Conservation (phyloP, 2,329 filamentous ascomycete genomes). For the Knoxdaviesia proteae region DNA sequence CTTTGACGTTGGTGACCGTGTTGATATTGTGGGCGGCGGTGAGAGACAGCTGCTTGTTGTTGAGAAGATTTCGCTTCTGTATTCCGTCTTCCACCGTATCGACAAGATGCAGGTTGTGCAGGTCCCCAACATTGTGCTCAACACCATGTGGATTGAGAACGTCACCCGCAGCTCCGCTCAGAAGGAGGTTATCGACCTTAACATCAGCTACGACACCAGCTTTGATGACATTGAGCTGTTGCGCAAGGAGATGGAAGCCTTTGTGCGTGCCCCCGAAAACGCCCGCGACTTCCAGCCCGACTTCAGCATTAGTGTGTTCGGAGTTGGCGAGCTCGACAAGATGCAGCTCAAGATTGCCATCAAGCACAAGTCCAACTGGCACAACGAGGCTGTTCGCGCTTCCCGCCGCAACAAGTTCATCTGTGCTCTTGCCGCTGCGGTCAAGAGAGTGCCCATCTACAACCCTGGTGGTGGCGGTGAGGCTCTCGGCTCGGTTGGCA, state of each 20-base stretch:
- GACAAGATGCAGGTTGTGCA: conserved; percentile 58
- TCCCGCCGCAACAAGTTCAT: conserved; percentile 86
- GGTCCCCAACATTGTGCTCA: conserved; percentile 77
- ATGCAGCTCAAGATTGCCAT: conserved; percentile 66
- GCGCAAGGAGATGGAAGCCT: conserved; percentile 64
- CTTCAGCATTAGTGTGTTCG: conserved; percentile 54
- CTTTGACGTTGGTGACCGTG: conserved; percentile 85
- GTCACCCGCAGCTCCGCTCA: conserved; percentile 78
- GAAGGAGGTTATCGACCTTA: conserved; percentile 65
- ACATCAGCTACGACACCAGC: conserved; percentile 65
- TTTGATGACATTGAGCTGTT: conserved; percentile 81
- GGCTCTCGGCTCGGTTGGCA: conserved; percentile 41
- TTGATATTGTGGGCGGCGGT: conserved; percentile 46
- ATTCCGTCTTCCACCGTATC: conserved; percentile 75
- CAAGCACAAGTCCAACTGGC: conserved; percentile 83
- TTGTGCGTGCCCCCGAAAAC: conserved; percentile 70
- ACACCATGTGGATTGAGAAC: conserved; percentile 90
- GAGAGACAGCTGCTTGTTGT: conserved; percentile 51
- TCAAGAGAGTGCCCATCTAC: conserved; percentile 74
- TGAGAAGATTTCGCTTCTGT: conserved; percentile 84
- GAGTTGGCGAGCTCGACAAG: conserved; percentile 74
- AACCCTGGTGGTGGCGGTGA: conserved; percentile 54
- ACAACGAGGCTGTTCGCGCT: conserved; percentile 65
- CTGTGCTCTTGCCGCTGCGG: conserved; percentile 69
- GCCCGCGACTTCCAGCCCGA: conserved; percentile 78